Base-by-base conservation (phyloP, 2,329 filamentous ascomycete genomes). In the Botrytis fabae region DNA sequence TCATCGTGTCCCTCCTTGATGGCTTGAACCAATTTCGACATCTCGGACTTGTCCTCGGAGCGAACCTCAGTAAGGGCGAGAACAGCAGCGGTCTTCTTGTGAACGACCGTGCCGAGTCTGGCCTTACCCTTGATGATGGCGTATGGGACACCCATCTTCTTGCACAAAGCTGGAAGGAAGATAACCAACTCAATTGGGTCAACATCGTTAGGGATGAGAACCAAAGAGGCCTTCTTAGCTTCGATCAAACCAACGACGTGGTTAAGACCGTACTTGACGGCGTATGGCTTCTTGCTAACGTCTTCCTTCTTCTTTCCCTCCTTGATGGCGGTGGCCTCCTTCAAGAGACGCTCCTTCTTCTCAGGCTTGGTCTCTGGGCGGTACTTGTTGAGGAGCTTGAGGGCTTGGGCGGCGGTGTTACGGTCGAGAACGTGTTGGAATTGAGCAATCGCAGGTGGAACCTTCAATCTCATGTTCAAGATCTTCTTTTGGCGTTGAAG, bases 301-400 rank as follows among this genome's bases (percentile, higher is more conserved):
- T 97, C 95, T 90, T 99, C 97, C 93, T 98, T 98, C 93, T 98
- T 99, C 93, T 98, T 98, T 86, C 97, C 96, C 86, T 98, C 95
- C 85, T 94, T 91, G 85, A 99, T 91, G 82, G 96, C 97, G 81
- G 95, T 97, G 78, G 97, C 96, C 91, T 99, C 96, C 90, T 97
- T 94, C 85, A 93, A 91, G 79, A 99, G 90, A 87, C 96, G 94
- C 89, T 99, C 97, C 92, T 98, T 99, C 94, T 99, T 99, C 92
- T 98, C 95, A 81, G 89, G 88, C 92, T 98, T 98, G 86, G 93
- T 97, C 91, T 99, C 96, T 80, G 96, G 96, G 82, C 95, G 94
- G 92, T 99, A 99, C 91, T 99, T 99, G 93, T 97, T 97, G 84
- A 99, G 93, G 83, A 99, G 92, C 91, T 98, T 98, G 90, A 99